Evolutionary conservation across 2,329 filamentous ascomycete species (phyloP).

Genomic region (Ophiocordyceps camponoti-saundersi): DNA sequence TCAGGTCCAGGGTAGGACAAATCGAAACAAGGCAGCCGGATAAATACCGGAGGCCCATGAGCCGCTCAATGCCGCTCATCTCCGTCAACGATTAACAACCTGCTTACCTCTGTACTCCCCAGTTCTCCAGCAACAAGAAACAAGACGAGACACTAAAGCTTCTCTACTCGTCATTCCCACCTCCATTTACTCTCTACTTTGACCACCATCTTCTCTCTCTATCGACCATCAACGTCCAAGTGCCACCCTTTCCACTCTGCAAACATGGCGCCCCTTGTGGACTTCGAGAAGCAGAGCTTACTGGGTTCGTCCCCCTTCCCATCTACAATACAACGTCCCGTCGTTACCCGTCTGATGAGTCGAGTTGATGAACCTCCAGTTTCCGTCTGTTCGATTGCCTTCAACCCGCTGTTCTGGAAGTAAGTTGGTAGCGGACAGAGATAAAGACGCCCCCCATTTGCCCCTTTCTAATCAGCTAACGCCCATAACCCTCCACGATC

Average conservation of each 20-base stretch:
- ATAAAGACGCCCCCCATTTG: too few species aligned
- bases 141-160: not conserved
- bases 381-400: constrained; percentile 65
- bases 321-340: too few species aligned
- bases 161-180: too few species aligned
- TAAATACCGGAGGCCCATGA: not conserved
- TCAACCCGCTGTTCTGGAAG: constrained; percentile 99
- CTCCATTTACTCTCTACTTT: too few species aligned
- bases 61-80: not conserved
- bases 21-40: not conserved
- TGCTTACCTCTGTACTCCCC: not conserved
- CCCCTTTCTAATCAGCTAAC: too few species aligned
- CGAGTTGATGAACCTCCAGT: constrained; percentile 31
- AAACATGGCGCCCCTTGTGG: constrained; percentile 19
- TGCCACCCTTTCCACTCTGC: not conserved
- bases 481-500: not conserved
- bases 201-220: not conserved
- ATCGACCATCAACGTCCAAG: not conserved
- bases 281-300: constrained; percentile 50
- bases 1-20: not conserved
- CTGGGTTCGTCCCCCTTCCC: constrained; percentile 31
- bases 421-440: constrained; percentile 30
- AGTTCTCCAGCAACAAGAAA: not conserved
- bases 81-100: not conserved
- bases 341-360: too few species aligned